A percentile compares a stretch with the other conserved stretches of the same genome.
Evolutionary conservation across 2,329 filamentous ascomycete species (phyloP).

Genomic region (Bipolaris bicolor): DNA sequence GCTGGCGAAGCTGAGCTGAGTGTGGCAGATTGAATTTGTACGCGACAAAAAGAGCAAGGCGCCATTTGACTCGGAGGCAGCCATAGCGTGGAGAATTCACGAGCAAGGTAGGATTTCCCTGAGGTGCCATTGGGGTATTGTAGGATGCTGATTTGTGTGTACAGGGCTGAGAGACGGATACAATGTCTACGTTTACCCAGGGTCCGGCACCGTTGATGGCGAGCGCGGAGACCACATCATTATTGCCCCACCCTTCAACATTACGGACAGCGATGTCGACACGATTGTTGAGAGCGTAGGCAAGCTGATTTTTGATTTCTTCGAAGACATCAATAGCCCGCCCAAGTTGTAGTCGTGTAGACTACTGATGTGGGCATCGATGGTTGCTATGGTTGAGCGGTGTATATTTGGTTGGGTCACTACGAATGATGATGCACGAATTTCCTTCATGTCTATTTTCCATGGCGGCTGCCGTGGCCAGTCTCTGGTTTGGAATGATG

Average conservation of each 20-base stretch:
- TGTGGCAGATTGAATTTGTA: slow-evolving; percentile 63
- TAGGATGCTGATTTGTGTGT: slow-evolving; percentile 11
- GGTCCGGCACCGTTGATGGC: slow-evolving; percentile 65
- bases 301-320: slow-evolving; percentile 60
- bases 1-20: slow-evolving; percentile 12
- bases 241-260: slow-evolving; percentile 71
- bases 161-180: slow-evolving; percentile 52
- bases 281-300: slow-evolving; percentile 60
- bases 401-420: not conserved
- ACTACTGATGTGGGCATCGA: not conserved
- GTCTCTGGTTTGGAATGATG: not conserved
- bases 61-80: slow-evolving; percentile 56
- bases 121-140: not conserved
- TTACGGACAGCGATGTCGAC: slow-evolving; percentile 63
- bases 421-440: not conserved
- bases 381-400: not conserved
- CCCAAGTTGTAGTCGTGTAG: slow-evolving; percentile 3
- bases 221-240: slow-evolving; percentile 71
- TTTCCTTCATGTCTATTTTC: not conserved
- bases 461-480: slow-evolving; percentile 1
- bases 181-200: slow-evolving; percentile 68
- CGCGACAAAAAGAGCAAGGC: slow-evolving; percentile 60
- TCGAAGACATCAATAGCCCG: slow-evolving; percentile 25
- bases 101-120: slow-evolving; percentile 52
- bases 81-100: slow-evolving; percentile 58